These are phyloP conservation scores for Phytophthora meadii DNA, from an alignment of 352 stramenopile genomes.

Conservation along the genomic window DNA sequence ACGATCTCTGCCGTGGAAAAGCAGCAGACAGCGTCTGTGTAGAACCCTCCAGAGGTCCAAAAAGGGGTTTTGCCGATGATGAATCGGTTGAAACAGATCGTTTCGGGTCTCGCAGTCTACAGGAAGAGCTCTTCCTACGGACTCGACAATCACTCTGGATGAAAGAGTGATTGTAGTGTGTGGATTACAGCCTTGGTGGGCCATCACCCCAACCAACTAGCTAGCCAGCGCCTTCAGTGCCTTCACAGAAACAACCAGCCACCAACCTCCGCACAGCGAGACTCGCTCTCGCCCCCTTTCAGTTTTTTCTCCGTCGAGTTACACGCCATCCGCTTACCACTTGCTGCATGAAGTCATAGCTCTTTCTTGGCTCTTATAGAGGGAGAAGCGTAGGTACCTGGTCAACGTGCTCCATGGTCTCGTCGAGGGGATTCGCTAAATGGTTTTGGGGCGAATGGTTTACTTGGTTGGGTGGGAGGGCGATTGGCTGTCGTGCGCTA, in stretches of 20 bases:
- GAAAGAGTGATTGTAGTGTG: conserved; percentile 11
- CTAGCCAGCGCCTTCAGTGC: conserved; percentile 47
- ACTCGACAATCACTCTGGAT: conserved; percentile 18
- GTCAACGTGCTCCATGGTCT: conserved; percentile 86
- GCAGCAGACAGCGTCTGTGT: conserved; percentile 31
- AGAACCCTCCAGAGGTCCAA: conserved; percentile 10
- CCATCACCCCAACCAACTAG: conserved; percentile 53
- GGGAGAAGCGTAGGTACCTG: conserved; percentile 56
- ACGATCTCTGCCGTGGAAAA: conserved; percentile 14
- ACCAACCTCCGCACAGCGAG: conserved; percentile 25
- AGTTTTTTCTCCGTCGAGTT: conserved; percentile 3
- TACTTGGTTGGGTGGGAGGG: neutral
- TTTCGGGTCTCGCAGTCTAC: conserved; percentile 33
- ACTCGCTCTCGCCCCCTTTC: conserved; percentile 12
- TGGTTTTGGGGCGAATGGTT: conserved; percentile 3
- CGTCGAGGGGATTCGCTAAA: conserved; percentile 52
- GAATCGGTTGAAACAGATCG: conserved; percentile 40
- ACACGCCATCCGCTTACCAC: conserved; percentile 21
- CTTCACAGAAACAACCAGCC: conserved; percentile 14
- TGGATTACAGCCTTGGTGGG: conserved; percentile 88
- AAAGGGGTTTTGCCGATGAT: conserved; percentile 47
- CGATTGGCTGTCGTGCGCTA: conserved; percentile 27
- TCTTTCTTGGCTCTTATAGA: conserved; percentile 1
- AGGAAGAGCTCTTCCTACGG: conserved; percentile 7
- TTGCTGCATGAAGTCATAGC: conserved; percentile 3